These are phyloP conservation scores for Skeletonema tropicum DNA, from an alignment of 108 stramenopile species.

Conservation along the genomic window DNA sequence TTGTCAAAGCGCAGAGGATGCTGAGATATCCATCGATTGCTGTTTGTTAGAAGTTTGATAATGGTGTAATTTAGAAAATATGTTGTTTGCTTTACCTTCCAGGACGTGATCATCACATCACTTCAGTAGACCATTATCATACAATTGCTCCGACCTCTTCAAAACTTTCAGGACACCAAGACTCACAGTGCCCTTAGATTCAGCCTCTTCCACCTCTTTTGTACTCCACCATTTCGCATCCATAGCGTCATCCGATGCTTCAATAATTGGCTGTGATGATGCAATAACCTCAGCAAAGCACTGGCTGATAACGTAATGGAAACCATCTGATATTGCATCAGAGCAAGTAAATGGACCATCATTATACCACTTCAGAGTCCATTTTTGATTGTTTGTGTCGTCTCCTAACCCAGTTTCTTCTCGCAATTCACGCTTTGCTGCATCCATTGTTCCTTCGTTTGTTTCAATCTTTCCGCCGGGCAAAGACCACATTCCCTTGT, in stretches of 20 bases:
- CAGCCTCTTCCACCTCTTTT: constrained; percentile 39
- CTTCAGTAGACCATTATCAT: constrained; percentile 28
- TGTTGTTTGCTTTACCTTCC: neutral
- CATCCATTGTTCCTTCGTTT: constrained; percentile 62
- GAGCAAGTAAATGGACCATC: constrained; percentile 48
- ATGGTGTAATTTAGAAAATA: neutral
- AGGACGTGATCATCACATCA: neutral
- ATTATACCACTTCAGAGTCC: constrained; percentile 41
- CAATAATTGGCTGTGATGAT: constrained; percentile 24
- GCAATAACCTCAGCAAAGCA: constrained; percentile 38
- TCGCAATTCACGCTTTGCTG: constrained; percentile 57
- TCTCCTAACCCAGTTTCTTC: constrained; percentile 63
- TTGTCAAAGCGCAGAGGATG: constrained; percentile 1
- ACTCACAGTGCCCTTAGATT: constrained; percentile 26
- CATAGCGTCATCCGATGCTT: constrained; percentile 52
- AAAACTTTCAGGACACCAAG: constrained; percentile 37
- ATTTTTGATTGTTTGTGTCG: neutral
- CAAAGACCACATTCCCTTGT: constrained; percentile 68
- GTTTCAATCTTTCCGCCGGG: constrained; percentile 73
- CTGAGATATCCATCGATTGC: neutral
- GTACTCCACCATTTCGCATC: constrained; percentile 48
- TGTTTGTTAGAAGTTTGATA: neutral
- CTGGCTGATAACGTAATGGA: constrained; percentile 19
- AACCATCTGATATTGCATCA: constrained; percentile 40
- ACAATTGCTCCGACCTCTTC: constrained; percentile 35